Percentiles rank a stretch among this genome's conserved stretches.
Evolutionary conservation across 257 asterid genomes (phyloP).

Genomic region (Scutellaria barbata): DNA sequence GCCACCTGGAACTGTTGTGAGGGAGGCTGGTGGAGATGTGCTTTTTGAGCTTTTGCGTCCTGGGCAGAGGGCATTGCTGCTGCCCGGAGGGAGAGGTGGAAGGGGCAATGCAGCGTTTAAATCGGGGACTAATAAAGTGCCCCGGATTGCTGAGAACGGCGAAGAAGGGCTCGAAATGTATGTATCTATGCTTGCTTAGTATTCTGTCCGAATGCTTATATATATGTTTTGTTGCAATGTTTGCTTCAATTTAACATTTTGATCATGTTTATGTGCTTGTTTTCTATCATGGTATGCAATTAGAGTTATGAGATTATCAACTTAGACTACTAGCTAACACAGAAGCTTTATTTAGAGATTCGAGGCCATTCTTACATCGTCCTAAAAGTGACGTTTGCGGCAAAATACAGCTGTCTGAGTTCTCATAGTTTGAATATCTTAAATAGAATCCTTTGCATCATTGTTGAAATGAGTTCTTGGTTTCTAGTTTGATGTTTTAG

Average conservation of each 20-base stretch:
- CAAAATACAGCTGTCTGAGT: conserved; percentile 3
- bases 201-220: neutral
- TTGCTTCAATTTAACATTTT: neutral
- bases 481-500: neutral
- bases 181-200: conserved; percentile 35
- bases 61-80: conserved; percentile 77
- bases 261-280: conserved; percentile 2
- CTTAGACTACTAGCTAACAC: neutral
- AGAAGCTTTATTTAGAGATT: neutral
- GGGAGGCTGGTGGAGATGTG: conserved; percentile 67
- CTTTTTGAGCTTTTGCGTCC: conserved; percentile 77
- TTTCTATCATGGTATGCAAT: neutral
- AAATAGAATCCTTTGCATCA: neutral
- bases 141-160: conserved; percentile 92
- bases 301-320: conserved; percentile 10
- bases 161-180: conserved; percentile 93
- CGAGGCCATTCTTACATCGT: neutral
- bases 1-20: conserved; percentile 90
- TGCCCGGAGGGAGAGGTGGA: conserved; percentile 96
- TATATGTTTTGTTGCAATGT: neutral
- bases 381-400: neutral
- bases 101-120: conserved; percentile 92
- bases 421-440: neutral
- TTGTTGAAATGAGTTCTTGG: conserved; percentile 14
- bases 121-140: conserved; percentile 80